Conservation (phyloP, 441 rosid species). For the Erodium chrysanthum region DNA sequence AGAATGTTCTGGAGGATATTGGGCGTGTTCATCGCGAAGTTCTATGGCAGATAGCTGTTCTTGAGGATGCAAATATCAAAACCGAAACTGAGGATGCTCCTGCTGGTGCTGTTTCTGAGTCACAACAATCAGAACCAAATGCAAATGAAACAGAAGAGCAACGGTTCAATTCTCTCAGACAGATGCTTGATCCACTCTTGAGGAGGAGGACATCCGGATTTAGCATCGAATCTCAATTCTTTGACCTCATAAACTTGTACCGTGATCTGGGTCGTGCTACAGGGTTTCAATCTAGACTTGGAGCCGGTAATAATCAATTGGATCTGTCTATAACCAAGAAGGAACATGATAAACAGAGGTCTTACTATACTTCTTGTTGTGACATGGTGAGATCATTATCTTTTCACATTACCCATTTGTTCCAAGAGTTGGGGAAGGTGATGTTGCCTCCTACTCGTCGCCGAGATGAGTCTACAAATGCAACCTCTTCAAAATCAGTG, state of each 20-base stretch:
- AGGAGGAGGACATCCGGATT: constrained; percentile 89
- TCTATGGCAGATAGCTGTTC: constrained; percentile 82
- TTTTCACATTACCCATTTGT: constrained; percentile 80
- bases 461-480: constrained; percentile 82
- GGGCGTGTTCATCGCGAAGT: constrained; percentile 80
- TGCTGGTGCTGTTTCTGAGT: constrained; percentile 36
- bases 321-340: constrained; percentile 41
- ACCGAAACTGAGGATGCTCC: constrained; percentile 46
- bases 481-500: constrained; percentile 86
- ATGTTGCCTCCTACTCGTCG: constrained; percentile 93
- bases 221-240: constrained; percentile 85
- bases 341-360: constrained; percentile 64
- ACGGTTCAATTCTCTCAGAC: constrained; percentile 82
- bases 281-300: constrained; percentile 61
- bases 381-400: constrained; percentile 86
- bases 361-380: constrained; percentile 79
- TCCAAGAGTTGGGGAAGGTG: constrained; percentile 94
- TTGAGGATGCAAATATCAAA: constrained; percentile 74
- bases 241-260: constrained; percentile 86
- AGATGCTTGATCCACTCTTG: constrained; percentile 82
- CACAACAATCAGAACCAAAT: constrained; percentile 45
- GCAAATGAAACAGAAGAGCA: constrained; percentile 59
- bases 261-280: constrained; percentile 83
- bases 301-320: constrained; percentile 25
- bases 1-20: constrained; percentile 78